These are phyloP conservation scores for Boletus pseudo-olivaceus DNA, from an alignment of 768 basidiomycete genomes.

Conservation along the genomic window DNA sequence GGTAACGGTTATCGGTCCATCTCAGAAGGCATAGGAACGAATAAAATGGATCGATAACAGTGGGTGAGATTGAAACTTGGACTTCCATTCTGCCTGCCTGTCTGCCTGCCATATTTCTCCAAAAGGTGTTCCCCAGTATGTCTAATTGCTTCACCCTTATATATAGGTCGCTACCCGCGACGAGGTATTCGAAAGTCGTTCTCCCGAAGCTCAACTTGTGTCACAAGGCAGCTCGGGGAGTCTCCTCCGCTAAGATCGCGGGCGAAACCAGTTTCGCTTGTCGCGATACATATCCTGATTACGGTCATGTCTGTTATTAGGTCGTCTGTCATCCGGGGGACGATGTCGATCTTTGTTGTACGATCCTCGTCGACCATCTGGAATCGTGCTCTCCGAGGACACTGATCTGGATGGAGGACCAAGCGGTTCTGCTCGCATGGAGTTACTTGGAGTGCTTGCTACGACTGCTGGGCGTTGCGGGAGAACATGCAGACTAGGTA, in stretches of 20 bases:
- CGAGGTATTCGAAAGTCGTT: not conserved
- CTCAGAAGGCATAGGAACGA: not conserved
- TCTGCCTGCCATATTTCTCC: not conserved
- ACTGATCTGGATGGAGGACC: conserved; percentile 15
- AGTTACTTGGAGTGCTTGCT: not conserved
- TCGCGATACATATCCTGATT: conserved; percentile 5
- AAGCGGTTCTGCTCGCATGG: conserved; percentile 19
- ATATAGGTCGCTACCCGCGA: not conserved
- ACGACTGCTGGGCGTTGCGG: conserved; percentile 15
- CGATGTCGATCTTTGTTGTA: conserved; percentile 14
- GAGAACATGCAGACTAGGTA: conserved; percentile 2
- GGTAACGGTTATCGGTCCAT: not conserved
- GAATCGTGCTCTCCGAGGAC: conserved; percentile 11
- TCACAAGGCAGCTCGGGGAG: not conserved
- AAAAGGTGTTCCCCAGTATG: not conserved
- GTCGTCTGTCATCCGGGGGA: conserved; percentile 18
- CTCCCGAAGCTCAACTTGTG: not conserved
- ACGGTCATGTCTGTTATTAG: conserved; percentile 5
- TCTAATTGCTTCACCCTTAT: not conserved
- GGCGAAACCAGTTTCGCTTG: conserved; percentile 6
- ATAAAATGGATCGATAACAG: not conserved
- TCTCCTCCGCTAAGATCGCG: conserved; percentile 1
- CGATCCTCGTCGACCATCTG: conserved; percentile 20
- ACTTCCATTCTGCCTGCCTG: not conserved
- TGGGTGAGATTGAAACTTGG: not conserved